phyloP scores from a whole-genome alignment of 352 stramenopile species.

The Phytophthora pisi region DNA sequence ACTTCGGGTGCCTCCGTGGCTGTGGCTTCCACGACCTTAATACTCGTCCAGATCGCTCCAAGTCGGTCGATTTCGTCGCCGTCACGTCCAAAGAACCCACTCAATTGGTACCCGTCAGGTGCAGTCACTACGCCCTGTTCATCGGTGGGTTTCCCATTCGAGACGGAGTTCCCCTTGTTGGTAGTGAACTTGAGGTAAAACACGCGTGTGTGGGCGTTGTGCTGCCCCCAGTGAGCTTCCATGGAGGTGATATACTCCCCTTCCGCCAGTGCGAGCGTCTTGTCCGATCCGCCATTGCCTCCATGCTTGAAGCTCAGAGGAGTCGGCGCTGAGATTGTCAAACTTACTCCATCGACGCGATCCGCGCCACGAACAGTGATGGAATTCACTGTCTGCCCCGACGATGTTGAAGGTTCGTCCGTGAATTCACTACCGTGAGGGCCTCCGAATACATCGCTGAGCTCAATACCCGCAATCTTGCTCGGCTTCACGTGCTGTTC shows the following conservation, averaged over 20 bases:
- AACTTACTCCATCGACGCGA: conserved; percentile 47
- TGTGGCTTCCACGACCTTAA: conserved; percentile 9
- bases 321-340: conserved; percentile 34
- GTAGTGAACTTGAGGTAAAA: conserved; percentile 29
- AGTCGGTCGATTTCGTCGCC: conserved; percentile 26
- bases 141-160: conserved; percentile 11
- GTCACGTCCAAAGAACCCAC: conserved; percentile 23
- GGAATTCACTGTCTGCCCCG: conserved; percentile 31
- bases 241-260: conserved; percentile 35
- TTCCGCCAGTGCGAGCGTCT: conserved; percentile 39
- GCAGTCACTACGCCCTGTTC: conserved; percentile 20
- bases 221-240: conserved; percentile 38
- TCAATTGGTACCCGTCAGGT: conserved; percentile 19
- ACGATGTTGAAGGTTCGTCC: conserved; percentile 32
- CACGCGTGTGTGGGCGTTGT: conserved; percentile 22
- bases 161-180: conserved; percentile 18
- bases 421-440: conserved; percentile 50
- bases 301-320: conserved; percentile 41
- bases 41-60: conserved; percentile 22
- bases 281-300: conserved; percentile 36
- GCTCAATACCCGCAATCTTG: conserved; percentile 22
- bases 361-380: conserved; percentile 41
- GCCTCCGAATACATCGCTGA: conserved; percentile 44
- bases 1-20: conserved; percentile 18
- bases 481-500: conserved; percentile 14